Evolutionary conservation across 1,139 yeast species (phyloP).

Genomic region (Kodamaea plutei): DNA sequence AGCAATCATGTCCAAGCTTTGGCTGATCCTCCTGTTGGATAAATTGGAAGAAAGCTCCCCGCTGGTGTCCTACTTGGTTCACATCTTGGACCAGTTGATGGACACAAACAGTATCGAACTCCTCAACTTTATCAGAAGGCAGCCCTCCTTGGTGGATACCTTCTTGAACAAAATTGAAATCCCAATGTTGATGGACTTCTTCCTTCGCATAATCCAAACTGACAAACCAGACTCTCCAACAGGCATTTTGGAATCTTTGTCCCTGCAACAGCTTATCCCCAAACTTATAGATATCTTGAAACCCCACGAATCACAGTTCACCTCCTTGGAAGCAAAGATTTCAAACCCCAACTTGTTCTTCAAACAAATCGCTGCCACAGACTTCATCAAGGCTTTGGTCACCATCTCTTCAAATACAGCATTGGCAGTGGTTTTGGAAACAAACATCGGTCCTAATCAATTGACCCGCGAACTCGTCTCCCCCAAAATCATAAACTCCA

Average conservation of each 20-base stretch:
- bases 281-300: conserved; percentile 49
- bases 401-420: conserved; percentile 79
- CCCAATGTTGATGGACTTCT: conserved; percentile 54
- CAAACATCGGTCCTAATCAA: conserved; percentile 47
- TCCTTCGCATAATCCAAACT: conserved; percentile 57
- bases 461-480: conserved; percentile 45
- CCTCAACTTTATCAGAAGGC: conserved; percentile 51
- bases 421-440: conserved; percentile 42
- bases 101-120: conserved; percentile 46
- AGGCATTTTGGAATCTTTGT: conserved; percentile 52
- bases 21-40: conserved; percentile 39
- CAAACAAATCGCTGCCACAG: conserved; percentile 91
- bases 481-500: conserved; percentile 28
- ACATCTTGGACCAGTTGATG: conserved; percentile 44
- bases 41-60: conserved; percentile 40
- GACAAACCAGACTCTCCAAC: conserved; percentile 65
- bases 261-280: conserved; percentile 48
- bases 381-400: conserved; percentile 87
- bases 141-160: conserved; percentile 48
- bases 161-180: conserved; percentile 54
- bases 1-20: conserved; percentile 35
- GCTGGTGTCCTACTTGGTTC: conserved; percentile 37
- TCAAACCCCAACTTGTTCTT: conserved; percentile 44
- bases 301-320: conserved; percentile 39
- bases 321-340: conserved; percentile 14